These are phyloP conservation scores for Diaporthe capsici DNA, from an alignment of 2,329 filamentous ascomycete genomes.

Conservation along the genomic window DNA sequence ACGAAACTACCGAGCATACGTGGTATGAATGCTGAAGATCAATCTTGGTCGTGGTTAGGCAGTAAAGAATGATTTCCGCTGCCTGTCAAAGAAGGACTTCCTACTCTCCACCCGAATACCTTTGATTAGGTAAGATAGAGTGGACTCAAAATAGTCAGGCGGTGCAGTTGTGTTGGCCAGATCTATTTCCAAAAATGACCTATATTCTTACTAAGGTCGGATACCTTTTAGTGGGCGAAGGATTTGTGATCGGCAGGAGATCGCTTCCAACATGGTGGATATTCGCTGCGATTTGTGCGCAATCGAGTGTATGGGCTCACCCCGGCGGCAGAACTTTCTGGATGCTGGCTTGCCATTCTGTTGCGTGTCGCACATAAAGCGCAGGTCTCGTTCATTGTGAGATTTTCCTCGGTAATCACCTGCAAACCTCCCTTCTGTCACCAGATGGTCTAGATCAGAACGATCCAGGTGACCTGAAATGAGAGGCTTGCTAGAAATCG, in stretches of 20 bases:
- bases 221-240: conserved; percentile 1
- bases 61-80: too few species aligned
- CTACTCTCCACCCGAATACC: not conserved
- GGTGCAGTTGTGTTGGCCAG: not conserved
- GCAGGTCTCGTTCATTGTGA: too few species aligned
- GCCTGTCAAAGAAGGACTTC: not conserved
- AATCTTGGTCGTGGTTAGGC: not conserved
- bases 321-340: not conserved
- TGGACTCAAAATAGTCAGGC: not conserved
- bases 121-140: not conserved
- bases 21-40: not conserved
- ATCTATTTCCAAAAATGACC: not conserved
- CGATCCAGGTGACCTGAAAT: too few species aligned
- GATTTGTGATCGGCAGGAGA: conserved; percentile 11
- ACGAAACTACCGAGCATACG: not conserved
- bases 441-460: too few species aligned
- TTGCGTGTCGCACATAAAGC: not conserved
- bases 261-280: not conserved
- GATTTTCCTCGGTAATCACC: too few species aligned
- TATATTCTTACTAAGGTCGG: not conserved
- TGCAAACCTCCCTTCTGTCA: too few species aligned
- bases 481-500: too few species aligned
- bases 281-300: not conserved
- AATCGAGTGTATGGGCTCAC: not conserved
- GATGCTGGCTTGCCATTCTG: not conserved